These are phyloP conservation scores for Lathyrus aphaca DNA, from an alignment of 306 rosid species.

Conservation along the genomic window DNA sequence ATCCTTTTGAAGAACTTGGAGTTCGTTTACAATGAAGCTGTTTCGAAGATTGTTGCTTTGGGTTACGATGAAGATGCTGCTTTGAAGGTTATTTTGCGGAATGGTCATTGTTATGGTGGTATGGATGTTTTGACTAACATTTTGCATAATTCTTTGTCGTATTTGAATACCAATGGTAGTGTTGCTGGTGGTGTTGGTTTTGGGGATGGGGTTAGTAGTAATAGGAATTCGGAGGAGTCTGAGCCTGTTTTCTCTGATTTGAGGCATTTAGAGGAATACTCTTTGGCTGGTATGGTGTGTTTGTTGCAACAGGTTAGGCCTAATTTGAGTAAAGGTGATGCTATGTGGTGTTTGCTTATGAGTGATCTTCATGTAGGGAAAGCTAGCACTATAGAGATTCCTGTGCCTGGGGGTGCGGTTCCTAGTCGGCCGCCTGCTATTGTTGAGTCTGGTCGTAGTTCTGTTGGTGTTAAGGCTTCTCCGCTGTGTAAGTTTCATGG, in stretches of 20 bases:
- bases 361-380: constrained; percentile 92
- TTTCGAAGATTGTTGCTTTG: constrained; percentile 77
- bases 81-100: constrained; percentile 64
- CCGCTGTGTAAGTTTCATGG: constrained; percentile 83
- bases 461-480: constrained; percentile 61
- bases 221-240: constrained; percentile 59
- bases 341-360: constrained; percentile 97
- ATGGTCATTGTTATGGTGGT: constrained; percentile 86
- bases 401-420: constrained; percentile 44
- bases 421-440: constrained; percentile 42
- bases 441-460: constrained; percentile 49
- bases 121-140: constrained; percentile 82
- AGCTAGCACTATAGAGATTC: constrained; percentile 81
- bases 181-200: neutral
- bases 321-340: constrained; percentile 86
- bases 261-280: constrained; percentile 83
- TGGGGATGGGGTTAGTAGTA: constrained; percentile 24
- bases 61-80: constrained; percentile 81
- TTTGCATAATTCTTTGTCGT: constrained; percentile 71
- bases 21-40: constrained; percentile 63
- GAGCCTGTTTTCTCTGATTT: constrained; percentile 72
- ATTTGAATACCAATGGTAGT: constrained; percentile 53
- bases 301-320: constrained; percentile 85
- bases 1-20: constrained; percentile 76
- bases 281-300: constrained; percentile 84